These are phyloP conservation scores for Ricinus communis DNA, from an alignment of 345 rosid genomes.

Conservation along the genomic window DNA sequence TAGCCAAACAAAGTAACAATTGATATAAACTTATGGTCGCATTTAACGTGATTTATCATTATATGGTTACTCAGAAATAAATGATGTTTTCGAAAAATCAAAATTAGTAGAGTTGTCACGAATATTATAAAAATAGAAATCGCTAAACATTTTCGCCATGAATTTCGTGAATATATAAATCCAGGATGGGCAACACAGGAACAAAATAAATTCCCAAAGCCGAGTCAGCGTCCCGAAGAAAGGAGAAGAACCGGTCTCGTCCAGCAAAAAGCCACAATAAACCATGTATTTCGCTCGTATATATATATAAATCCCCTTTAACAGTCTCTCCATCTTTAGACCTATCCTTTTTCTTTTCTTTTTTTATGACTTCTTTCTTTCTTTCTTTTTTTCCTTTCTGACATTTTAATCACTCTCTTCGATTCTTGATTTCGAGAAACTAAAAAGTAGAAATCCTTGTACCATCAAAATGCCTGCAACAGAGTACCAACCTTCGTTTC, in stretches of 20 bases:
- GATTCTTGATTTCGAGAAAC: too few species aligned
- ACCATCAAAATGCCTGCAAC: slow-evolving; percentile 47
- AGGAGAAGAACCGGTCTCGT: slow-evolving; percentile 23
- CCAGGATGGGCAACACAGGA: neutral
- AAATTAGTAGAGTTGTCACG: too few species aligned
- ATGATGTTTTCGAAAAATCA: too few species aligned
- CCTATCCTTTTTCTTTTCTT: neutral
- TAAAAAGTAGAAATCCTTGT: neutral
- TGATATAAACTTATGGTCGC: too few species aligned
- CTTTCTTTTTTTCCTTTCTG: neutral
- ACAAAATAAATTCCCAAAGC: neutral
- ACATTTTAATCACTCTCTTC: too few species aligned
- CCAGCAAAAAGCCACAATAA: slow-evolving; percentile 1
- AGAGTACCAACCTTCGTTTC: slow-evolving; percentile 70
- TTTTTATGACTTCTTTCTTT: neutral
- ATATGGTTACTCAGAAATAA: too few species aligned
- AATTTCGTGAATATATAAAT: neutral
- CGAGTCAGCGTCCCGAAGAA: slow-evolving; percentile 7
- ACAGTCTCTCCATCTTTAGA: neutral
- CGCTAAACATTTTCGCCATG: too few species aligned
- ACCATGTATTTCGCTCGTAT: slow-evolving; percentile 18
- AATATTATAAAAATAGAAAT: too few species aligned
- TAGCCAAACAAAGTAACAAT: too few species aligned
- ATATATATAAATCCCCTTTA: neutral
- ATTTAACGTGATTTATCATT: too few species aligned